phyloP scores from a whole-genome alignment of 2,329 filamentous ascomycete genomes.

The Epicoccum nigrum region DNA sequence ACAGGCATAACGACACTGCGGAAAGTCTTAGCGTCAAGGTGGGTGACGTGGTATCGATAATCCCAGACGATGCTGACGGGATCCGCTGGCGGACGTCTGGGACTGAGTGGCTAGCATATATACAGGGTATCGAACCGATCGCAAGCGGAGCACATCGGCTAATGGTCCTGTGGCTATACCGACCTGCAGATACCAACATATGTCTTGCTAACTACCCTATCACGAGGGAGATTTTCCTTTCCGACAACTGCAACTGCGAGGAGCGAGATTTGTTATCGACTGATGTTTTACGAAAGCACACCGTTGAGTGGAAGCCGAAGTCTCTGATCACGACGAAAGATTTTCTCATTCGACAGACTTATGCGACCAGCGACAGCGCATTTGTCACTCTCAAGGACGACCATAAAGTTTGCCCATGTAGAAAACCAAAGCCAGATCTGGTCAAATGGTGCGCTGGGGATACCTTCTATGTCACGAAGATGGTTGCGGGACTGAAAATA shows the following conservation, averaged over 20 bases:
- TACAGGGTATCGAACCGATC: constrained; percentile 57
- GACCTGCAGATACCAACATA: constrained; percentile 73
- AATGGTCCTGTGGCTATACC: constrained; percentile 76
- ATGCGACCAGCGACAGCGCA: constrained; percentile 63
- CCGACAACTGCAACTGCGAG: constrained; percentile 74
- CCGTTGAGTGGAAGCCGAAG: constrained; percentile 64
- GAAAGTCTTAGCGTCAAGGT: constrained; percentile 11
- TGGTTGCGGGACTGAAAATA: constrained; percentile 31
- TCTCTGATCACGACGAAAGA: constrained; percentile 50
- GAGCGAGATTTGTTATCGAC: constrained; percentile 58
- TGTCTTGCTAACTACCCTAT: constrained; percentile 71
- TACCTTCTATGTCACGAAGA: constrained; percentile 56
- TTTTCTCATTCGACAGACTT: constrained; percentile 75
- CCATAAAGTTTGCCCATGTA: constrained; percentile 63
- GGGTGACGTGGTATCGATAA: constrained; percentile 59
- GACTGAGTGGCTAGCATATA: constrained; percentile 72
- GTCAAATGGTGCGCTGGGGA: constrained; percentile 4
- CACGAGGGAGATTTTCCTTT: constrained; percentile 76
- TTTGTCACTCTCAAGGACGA: constrained; percentile 64
- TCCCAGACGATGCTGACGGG: constrained; percentile 56
- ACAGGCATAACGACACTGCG: constrained; percentile 24
- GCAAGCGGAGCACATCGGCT: constrained; percentile 54
- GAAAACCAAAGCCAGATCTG: constrained; percentile 19
- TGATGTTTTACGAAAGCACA: constrained; percentile 64
- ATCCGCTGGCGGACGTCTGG: constrained; percentile 61